These are phyloP conservation scores for Jatropha curcas DNA, from an alignment of 345 rosid species.

Conservation along the genomic window DNA sequence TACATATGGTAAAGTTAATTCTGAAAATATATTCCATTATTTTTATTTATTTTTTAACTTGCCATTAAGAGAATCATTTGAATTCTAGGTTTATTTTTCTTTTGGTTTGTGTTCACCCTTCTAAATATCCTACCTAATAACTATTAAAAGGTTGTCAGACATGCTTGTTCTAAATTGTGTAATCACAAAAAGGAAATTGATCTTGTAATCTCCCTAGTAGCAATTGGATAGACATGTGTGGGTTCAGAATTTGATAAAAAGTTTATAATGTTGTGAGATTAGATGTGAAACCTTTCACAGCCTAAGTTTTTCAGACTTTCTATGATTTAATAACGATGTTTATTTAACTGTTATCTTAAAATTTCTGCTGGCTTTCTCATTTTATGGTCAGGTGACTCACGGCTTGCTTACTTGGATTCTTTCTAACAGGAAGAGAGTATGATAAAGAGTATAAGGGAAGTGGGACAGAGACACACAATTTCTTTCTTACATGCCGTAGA, in stretches of 20 bases:
- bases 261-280: not conserved
- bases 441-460: conserved; percentile 52
- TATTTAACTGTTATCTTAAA: not conserved
- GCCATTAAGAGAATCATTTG: not conserved
- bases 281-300: not conserved
- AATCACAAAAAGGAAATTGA: not conserved
- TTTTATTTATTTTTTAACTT: not conserved
- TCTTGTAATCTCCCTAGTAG: not conserved
- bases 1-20: not conserved
- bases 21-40: not conserved
- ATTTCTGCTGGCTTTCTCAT: not conserved
- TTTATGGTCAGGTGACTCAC: not conserved
- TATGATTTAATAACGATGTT: too few relatives aligned
- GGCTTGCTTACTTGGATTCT: conserved; percentile 8
- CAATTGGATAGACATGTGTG: not conserved
- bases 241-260: not conserved
- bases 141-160: too few relatives aligned
- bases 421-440: conserved; percentile 55
- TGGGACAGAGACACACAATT: conserved; percentile 52
- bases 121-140: not conserved
- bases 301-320: not conserved
- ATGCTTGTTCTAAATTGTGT: too few relatives aligned
- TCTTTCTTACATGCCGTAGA: conserved; percentile 57
- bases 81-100: not conserved
- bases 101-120: not conserved